Evolutionary conservation across 1,284 basidiomycete genomes (phyloP), one percentile per base, ranked within the genome.

Genomic region (Cryptococcus sp.): DNA sequence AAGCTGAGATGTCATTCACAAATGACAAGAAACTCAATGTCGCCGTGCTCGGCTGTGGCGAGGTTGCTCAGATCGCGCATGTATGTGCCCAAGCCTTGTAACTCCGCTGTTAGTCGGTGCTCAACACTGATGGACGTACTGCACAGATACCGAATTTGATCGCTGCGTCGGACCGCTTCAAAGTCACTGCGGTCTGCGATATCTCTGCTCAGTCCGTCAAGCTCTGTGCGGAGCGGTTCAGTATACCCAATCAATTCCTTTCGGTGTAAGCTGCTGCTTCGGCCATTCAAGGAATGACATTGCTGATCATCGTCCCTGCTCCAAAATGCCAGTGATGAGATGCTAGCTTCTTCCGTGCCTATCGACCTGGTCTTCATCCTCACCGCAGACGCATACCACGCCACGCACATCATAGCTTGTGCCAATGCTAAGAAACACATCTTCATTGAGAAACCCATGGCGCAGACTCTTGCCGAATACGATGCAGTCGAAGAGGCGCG

Each of bases 401-500:
- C 65, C 11, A 49, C 58, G 23, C 64, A 72, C 38, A 59, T 67
- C 17, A 60, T 75, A 25, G 60, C 57, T 6, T 67, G 67, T 11
- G 60, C 63, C 7, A 46, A 72, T 16, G 67, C 69, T 1, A 60
- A 66, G 5, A 76, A 72, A 59, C 65, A 70, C 53, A 70, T 78
- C 49, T 63, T 78, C 49, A 69, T 78, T 50, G 77, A 78, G 64
- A 78, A 78, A 56, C 75, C 76, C 2, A 78, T 78, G 75, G 64
- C 67, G 3, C 62, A 72, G 47, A 73, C 71, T 0, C 49, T 62
- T 3, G 65, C 57, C 15, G 75, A 74, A 22, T 75, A 73, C 6
- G 65, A 71, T 41, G 54, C 53, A 11, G 70, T 78, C 40, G 68
- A 70, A 20, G 64, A 60, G 3, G 77, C 77, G 1, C 40, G 70